These are phyloP conservation scores for Fomitopsis betulina DNA, from an alignment of 1,284 basidiomycete species.

Conservation along the genomic window DNA sequence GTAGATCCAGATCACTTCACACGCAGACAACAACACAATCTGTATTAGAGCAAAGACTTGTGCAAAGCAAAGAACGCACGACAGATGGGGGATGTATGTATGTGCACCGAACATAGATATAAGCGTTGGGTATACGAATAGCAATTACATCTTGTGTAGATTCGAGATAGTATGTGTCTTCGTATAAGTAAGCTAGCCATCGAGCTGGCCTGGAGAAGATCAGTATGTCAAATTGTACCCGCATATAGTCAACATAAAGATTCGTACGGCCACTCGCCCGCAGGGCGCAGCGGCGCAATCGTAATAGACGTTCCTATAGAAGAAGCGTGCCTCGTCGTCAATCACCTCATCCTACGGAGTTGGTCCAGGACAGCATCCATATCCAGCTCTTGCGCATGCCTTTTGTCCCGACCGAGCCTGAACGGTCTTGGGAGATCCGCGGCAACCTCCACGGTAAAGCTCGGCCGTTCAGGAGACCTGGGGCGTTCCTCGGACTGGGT, in stretches of 20 bases:
- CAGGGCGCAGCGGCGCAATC: neutral
- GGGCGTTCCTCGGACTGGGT: neutral
- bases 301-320: neutral
- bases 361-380: slow-evolving; percentile 43
- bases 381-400: slow-evolving; percentile 20
- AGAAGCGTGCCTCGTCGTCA: neutral
- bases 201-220: neutral
- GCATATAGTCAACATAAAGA: neutral
- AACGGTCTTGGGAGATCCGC: slow-evolving; percentile 21
- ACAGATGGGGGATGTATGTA: neutral
- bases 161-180: neutral
- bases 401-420: slow-evolving; percentile 18
- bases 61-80: neutral
- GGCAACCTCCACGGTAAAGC: slow-evolving; percentile 22
- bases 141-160: neutral
- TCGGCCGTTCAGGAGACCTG: neutral
- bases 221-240: neutral
- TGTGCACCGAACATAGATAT: neutral
- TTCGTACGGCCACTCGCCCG: neutral
- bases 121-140: neutral
- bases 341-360: slow-evolving; percentile 42
- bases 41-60: neutral
- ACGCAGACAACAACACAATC: neutral
- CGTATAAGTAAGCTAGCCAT: neutral
- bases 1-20: too few relatives aligned